Evolutionary conservation across 2,329 filamentous ascomycete species (phyloP).

Genomic region (Boeremia exigua): DNA sequence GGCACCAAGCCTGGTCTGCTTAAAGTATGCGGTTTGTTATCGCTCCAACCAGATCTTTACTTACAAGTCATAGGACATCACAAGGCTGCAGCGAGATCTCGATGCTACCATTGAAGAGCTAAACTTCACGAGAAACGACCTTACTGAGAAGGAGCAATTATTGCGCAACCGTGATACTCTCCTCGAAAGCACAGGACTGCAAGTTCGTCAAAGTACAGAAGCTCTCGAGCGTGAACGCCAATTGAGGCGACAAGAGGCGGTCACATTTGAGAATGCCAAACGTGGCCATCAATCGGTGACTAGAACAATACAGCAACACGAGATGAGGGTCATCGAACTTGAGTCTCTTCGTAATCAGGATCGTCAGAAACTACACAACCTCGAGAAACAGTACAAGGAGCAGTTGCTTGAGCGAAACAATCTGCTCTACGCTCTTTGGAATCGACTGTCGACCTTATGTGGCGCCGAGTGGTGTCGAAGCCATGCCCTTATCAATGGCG

Average conservation of each 20-base stretch:
- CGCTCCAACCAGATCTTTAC: background rate
- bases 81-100: constrained; percentile 85
- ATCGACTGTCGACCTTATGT: constrained; percentile 81
- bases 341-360: constrained; percentile 81
- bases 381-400: constrained; percentile 84
- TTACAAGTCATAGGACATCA: constrained; percentile 67
- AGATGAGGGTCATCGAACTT: constrained; percentile 83
- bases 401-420: constrained; percentile 90
- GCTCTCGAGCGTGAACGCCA: constrained; percentile 90
- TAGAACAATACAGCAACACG: constrained; percentile 84
- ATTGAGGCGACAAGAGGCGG: constrained; percentile 82
- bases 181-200: constrained; percentile 86
- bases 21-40: constrained; percentile 59
- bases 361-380: constrained; percentile 73
- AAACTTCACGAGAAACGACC: constrained; percentile 74
- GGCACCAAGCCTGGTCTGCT: constrained; percentile 86
- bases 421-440: constrained; percentile 88
- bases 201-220: constrained; percentile 83
- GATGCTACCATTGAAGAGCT: constrained; percentile 84
- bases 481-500: constrained; percentile 87
- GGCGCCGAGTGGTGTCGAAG: constrained; percentile 91
- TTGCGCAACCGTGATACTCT: constrained; percentile 88
- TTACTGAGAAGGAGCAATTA: constrained; percentile 89
- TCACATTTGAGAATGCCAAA: constrained; percentile 85
- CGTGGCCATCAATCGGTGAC: constrained; percentile 86